Base-by-base conservation (phyloP, 1,139 yeast genomes). In the Citeromyces hawaiiensis region DNA sequence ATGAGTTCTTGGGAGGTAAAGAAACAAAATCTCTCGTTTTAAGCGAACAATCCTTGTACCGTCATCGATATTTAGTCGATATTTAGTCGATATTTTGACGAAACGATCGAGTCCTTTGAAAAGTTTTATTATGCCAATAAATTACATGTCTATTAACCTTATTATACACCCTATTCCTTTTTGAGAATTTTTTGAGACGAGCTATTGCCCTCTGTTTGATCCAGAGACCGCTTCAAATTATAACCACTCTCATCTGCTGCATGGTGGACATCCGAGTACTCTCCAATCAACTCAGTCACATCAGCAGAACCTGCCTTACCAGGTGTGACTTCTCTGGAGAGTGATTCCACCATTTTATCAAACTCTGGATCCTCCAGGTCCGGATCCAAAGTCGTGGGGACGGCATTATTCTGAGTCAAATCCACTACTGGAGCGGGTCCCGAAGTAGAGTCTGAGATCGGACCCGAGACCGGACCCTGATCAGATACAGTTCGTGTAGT, bases 261-360 rank as follows among this genome's bases (percentile, higher is more conserved):
- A 23, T 7, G 27, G 7, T 19, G 21, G 21, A 23, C 27, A 23
- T 23, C 27, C 27, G 27, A 23, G 11, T 23, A 23, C 3, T 23
- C 27, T 23, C 27, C 27, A 23, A 23, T 23, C 11, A 23, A 11
- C 27, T 23, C 27, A 5, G 27, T 23, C 27, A 23, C 27, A 23
- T 23, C 27, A 23, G 27, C 27, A 23, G 27, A 23, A 23, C 27
- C 27, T 23, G 23, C 25, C 23, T 21, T 19, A 10, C 36, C 45
- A 4, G 47, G 47, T 16, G 47, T 41, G n/a, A 27, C 40, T 40
- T 42, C 44, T 19, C 46, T 39, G 7, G 47, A 45, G 21, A 44
- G 35, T 9, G 43, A 39, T 29, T 44, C 44, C 29, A 45, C 31
- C 14, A 45, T 39, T 23, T 38, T 38, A 13, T 45, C 47, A 14